Conservation (phyloP, 1,284 basidiomycete genomes). For the Tilletia horrida region DNA sequence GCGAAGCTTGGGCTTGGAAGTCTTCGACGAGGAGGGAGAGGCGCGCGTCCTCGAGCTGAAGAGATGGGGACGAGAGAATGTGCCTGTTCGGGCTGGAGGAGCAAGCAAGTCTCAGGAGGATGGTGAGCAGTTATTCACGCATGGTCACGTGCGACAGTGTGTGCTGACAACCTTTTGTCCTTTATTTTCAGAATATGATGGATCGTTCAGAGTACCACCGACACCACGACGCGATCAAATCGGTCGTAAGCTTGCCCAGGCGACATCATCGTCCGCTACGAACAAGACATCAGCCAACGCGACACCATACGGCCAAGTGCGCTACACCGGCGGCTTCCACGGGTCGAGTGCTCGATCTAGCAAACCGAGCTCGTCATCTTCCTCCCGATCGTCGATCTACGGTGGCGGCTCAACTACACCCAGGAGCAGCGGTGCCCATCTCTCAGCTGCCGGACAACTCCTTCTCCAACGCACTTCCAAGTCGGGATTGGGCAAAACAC, state of each 20-base stretch:
- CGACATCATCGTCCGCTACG: not conserved
- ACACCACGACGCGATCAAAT: constrained; percentile 7
- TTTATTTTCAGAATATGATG: not conserved
- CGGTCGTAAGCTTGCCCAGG: not conserved
- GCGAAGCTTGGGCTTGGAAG: not conserved
- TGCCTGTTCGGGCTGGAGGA: not conserved
- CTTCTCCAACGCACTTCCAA: not conserved
- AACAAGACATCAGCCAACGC: not conserved
- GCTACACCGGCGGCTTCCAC: not conserved
- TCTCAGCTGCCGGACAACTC: constrained; percentile 1
- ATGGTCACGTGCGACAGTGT: too few relatives aligned
- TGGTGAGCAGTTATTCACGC: not conserved
- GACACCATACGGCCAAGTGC: constrained; percentile 5
- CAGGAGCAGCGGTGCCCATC: not conserved
- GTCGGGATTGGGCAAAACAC: not conserved
- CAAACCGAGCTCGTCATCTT: too few relatives aligned
- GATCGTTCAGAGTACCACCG: constrained; percentile 1
- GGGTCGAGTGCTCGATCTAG: too few relatives aligned
- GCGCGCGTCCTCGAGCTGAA: constrained; percentile 5
- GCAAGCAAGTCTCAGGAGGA: not conserved
- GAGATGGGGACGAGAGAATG: constrained; percentile 7
- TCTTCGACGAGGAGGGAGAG: constrained; percentile 14
- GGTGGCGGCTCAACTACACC: not conserved
- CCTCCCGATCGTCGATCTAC: too few relatives aligned
- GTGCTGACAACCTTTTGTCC: too few relatives aligned